Percentiles rank a stretch among this genome's conserved stretches.
Evolutionary conservation across 768 basidiomycete genomes (phyloP).

Genomic region (Phallus indusiatus): DNA sequence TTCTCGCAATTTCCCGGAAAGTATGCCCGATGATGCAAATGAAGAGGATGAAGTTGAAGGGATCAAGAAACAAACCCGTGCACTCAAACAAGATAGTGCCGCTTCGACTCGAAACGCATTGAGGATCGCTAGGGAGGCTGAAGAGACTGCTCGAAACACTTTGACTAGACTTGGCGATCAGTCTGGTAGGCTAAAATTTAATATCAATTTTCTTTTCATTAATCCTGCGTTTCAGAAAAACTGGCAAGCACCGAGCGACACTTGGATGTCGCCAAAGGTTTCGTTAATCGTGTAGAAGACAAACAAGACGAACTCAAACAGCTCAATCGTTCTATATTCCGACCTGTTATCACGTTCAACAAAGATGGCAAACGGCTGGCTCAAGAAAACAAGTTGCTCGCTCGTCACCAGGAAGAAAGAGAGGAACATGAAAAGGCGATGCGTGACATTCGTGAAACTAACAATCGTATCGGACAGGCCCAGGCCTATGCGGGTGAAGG

Average conservation of each 20-base stretch:
- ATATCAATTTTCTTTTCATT: conserved; percentile 1
- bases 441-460: conserved; percentile 77
- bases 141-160: conserved; percentile 88
- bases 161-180: conserved; percentile 79
- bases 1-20: conserved; percentile 22
- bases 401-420: conserved; percentile 83
- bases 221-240: conserved; percentile 42
- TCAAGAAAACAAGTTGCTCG: conserved; percentile 73
- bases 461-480: conserved; percentile 75
- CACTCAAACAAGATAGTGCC: conserved; percentile 86
- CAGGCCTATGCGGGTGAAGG: conserved; percentile 44
- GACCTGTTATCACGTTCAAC: conserved; percentile 85
- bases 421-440: conserved; percentile 76
- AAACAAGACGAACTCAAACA: conserved; percentile 89
- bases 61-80: conserved; percentile 87
- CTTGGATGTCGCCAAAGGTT: conserved; percentile 84
- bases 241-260: conserved; percentile 92
- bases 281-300: conserved; percentile 83
- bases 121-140: conserved; percentile 88
- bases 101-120: conserved; percentile 87
- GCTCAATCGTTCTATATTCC: conserved; percentile 91
- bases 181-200: conserved; percentile 55
- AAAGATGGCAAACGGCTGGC: conserved; percentile 85
- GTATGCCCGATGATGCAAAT: conserved; percentile 51
- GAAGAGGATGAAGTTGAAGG: conserved; percentile 87